A percentile compares a stretch with the other conserved stretches of the same genome.
phyloP scores from a whole-genome alignment of 1,284 basidiomycete species.

The Malassezia brasiliensis region DNA sequence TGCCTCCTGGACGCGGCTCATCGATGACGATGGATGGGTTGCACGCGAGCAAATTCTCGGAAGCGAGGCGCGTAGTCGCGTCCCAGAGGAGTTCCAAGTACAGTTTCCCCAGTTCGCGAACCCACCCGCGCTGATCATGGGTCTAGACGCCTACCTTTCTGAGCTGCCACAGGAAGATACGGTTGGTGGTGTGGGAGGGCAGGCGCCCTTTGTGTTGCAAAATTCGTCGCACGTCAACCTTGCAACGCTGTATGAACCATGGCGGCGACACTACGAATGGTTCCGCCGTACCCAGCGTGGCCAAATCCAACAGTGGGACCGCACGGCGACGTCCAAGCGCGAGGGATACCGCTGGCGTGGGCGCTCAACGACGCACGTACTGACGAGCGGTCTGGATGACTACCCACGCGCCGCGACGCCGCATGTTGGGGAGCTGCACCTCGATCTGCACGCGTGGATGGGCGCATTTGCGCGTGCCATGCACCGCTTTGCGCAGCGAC shows the following conservation, averaged over 20 bases:
- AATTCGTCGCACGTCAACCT: conserved; percentile 56
- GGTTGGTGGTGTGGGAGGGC: conserved; percentile 12
- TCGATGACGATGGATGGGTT: conserved; percentile 89
- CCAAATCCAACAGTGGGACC: conserved; percentile 77
- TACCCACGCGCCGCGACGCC: conserved; percentile 73
- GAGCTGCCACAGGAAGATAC: conserved; percentile 52
- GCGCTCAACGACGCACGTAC: conserved; percentile 70
- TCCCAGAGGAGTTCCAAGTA: conserved; percentile 76
- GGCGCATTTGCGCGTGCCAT: conserved; percentile 56
- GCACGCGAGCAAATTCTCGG: conserved; percentile 88
- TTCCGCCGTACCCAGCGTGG: conserved; percentile 77
- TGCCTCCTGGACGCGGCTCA: conserved; percentile 75
- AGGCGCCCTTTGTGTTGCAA: conserved; percentile 12
- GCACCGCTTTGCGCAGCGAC: conserved; percentile 35
- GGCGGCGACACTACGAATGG: conserved; percentile 87
- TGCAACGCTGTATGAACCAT: conserved; percentile 66
- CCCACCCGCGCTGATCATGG: conserved; percentile 84
- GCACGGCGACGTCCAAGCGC: conserved; percentile 67
- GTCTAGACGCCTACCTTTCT: conserved; percentile 72
- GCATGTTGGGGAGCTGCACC: conserved; percentile 78
- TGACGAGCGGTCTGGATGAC: conserved; percentile 90
- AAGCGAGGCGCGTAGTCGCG: conserved; percentile 69
- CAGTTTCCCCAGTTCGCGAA: conserved; percentile 89
- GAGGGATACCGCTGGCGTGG: conserved; percentile 92
- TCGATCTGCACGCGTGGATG: conserved; percentile 91